Percentiles rank a stretch among this genome's conserved stretches.
Conservation (phyloP, 441 rosid species). For the Raphanus hybrid region DNA sequence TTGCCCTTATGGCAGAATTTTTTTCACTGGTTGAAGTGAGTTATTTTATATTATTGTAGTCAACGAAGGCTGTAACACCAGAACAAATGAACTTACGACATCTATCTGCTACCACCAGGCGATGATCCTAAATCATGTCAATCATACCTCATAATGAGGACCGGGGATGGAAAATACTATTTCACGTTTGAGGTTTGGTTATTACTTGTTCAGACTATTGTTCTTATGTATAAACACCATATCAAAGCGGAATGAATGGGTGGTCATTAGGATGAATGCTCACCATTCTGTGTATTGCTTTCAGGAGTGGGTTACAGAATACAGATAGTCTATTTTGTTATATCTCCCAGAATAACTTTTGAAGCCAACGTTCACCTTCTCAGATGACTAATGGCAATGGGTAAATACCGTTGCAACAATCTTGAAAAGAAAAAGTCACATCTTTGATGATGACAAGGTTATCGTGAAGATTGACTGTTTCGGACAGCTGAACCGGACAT, state of each 20-base stretch:
- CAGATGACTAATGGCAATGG: conserved; percentile 98
- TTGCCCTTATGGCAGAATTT: too few species aligned
- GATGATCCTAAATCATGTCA: conserved; percentile 99
- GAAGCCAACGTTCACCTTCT: conserved; percentile 95
- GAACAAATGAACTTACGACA: conserved; percentile 92
- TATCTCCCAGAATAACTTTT: conserved; percentile 96
- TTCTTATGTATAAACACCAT: not conserved
- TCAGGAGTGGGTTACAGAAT: conserved; percentile 98
- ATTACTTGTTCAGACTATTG: conserved; percentile 7
- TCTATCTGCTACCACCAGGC: conserved; percentile 97
- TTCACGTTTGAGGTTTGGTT: conserved; percentile 91
- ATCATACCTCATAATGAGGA: conserved; percentile 96
- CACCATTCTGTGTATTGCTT: conserved; percentile 9
- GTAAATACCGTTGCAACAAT: conserved; percentile 90
- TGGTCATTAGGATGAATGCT: too few species aligned
- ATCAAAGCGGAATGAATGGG: too few species aligned
- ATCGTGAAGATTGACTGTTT: conserved; percentile 94
- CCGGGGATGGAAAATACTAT: conserved; percentile 95
- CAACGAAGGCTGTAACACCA: conserved; percentile 67
- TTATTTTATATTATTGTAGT: conserved; percentile 49
- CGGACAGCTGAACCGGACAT: conserved; percentile 87
- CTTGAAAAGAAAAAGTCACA: conserved; percentile 91
- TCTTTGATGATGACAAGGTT: conserved; percentile 73
- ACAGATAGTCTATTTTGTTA: conserved; percentile 44
- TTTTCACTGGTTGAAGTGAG: too few species aligned